Conservation (phyloP, 225 moss, liverwort and hornwort species). For the Rhytidiadelphus loreus region DNA sequence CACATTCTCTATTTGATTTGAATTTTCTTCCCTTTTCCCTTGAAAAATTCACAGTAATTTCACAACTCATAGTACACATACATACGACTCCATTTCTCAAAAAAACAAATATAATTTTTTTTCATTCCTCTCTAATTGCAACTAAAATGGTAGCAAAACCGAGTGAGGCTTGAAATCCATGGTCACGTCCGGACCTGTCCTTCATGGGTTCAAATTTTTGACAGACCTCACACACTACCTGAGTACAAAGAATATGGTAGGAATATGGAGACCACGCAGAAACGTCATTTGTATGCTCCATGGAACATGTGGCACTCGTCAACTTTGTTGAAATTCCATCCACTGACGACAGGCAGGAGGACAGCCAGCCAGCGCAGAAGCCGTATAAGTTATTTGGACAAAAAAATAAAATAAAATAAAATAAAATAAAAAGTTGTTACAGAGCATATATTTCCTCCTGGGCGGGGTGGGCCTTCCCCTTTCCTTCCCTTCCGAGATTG, state of each 20-base stretch:
- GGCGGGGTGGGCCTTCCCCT: too few relatives aligned
- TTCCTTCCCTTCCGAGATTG: too few relatives aligned
- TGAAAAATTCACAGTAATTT: too few relatives aligned
- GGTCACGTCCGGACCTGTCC: neutral
- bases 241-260: neutral
- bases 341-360: neutral
- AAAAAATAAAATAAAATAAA: too few relatives aligned
- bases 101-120: neutral
- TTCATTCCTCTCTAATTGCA: too few relatives aligned
- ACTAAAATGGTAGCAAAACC: neutral
- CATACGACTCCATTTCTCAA: fast-evolving
- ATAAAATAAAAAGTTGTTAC: neutral
- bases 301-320: neutral
- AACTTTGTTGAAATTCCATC: neutral
- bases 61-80: too few relatives aligned
- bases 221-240: too few relatives aligned
- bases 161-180: neutral
- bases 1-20: neutral
- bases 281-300: neutral
- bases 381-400: too few relatives aligned
- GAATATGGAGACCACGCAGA: neutral
- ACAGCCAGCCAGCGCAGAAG: too few relatives aligned
- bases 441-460: too few relatives aligned
- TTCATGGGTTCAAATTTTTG: fast-evolving
- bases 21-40: neutral